A percentile compares a stretch with the other conserved stretches of the same genome.
phyloP scores from a whole-genome alignment of 2,329 filamentous ascomycete genomes.

The Ceratocystis destructans region DNA sequence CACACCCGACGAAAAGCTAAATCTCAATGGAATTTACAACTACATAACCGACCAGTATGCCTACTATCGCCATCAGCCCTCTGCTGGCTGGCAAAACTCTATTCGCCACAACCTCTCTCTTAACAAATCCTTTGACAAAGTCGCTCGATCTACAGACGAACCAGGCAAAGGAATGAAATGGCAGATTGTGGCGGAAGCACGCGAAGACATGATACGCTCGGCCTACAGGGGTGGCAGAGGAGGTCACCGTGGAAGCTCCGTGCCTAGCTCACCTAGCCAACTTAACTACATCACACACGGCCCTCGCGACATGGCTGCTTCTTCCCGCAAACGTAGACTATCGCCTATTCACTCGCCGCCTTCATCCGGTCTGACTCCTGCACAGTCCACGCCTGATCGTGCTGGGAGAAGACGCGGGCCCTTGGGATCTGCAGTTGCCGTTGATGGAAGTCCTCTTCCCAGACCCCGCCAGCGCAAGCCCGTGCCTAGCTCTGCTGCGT shows the following conservation, averaged over 20 bases:
- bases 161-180: conserved; percentile 99
- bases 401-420: conserved; percentile 22
- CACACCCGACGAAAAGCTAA: conserved; percentile 74
- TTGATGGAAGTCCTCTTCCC: conserved; percentile 50
- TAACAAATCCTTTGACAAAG: conserved; percentile 89
- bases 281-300: conserved; percentile 48
- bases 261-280: conserved; percentile 52
- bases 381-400: conserved; percentile 47
- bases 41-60: conserved; percentile 86
- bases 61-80: conserved; percentile 70
- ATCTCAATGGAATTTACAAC: conserved; percentile 81
- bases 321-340: conserved; percentile 43
- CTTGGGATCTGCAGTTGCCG: conserved; percentile 28
- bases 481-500: conserved; percentile 19
- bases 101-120: conserved; percentile 93
- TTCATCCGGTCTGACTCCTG: conserved; percentile 34
- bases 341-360: conserved; percentile 43
- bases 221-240: conserved; percentile 47
- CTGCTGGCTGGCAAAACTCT: conserved; percentile 91
- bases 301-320: conserved; percentile 41
- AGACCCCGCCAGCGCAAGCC: conserved; percentile 30
- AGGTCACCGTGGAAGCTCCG: conserved; percentile 53
- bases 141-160: conserved; percentile 82
- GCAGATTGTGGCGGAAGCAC: conserved; percentile 74
- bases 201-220: conserved; percentile 77